Conservation (phyloP, 2,329 filamentous ascomycete species). For the Colletotrichum sojae region DNA sequence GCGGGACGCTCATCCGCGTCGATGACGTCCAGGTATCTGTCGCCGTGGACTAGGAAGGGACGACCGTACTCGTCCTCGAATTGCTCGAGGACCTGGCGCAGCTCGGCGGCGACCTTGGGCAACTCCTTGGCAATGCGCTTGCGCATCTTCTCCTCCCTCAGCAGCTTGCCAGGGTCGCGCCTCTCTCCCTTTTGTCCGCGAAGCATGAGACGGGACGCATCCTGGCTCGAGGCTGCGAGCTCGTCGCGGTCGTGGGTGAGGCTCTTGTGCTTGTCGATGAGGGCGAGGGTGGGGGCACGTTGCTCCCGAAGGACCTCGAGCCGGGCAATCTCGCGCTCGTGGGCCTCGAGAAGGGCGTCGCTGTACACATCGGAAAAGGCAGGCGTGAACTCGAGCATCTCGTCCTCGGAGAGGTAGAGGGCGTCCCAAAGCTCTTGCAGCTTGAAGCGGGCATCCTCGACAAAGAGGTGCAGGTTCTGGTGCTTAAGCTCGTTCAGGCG, state of each 20-base stretch:
- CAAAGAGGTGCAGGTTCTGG: conserved; percentile 95
- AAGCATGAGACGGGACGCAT: conserved; percentile 92
- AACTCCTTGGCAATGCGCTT: conserved; percentile 97
- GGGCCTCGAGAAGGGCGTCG: conserved; percentile 93
- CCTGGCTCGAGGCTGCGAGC: conserved; percentile 90
- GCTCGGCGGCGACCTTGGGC: conserved; percentile 89
- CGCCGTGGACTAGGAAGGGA: conserved; percentile 92
- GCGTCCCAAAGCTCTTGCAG: conserved; percentile 96
- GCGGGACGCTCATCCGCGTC: conserved; percentile 73
- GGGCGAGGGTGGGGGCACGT: conserved; percentile 83
- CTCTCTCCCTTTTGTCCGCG: conserved; percentile 94
- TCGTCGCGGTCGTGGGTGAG: conserved; percentile 90
- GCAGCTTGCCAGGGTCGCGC: conserved; percentile 92
- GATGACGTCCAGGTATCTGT: conserved; percentile 90
- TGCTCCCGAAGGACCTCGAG: conserved; percentile 89
- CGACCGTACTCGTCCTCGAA: conserved; percentile 97
- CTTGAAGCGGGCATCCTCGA: conserved; percentile 92
- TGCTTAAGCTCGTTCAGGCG: conserved; percentile 93
- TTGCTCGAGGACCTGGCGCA: conserved; percentile 83
- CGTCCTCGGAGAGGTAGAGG: conserved; percentile 95
- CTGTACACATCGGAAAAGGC: conserved; percentile 98
- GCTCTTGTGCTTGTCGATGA: conserved; percentile 87
- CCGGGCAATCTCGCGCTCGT: conserved; percentile 90
- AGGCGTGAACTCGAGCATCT: conserved; percentile 98
- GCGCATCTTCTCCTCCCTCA: conserved; percentile 96